A percentile compares a stretch with the other conserved stretches of the same genome.
phyloP scores from a whole-genome alignment of 2,329 filamentous ascomycete species.

The Torrubiella hemipterigena region DNA sequence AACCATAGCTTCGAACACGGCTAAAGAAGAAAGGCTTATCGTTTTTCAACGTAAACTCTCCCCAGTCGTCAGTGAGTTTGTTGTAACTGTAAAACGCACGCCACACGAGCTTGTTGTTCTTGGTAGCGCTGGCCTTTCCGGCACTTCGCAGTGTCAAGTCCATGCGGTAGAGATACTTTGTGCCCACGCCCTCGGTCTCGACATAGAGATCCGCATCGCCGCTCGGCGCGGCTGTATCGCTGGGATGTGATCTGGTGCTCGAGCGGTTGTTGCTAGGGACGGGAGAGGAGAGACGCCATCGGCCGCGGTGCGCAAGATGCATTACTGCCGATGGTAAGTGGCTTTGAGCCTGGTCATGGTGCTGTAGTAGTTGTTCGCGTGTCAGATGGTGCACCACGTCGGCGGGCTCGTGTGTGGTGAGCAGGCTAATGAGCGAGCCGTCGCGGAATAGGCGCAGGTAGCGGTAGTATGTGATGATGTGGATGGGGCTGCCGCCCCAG shows the following conservation, averaged over 20 bases:
- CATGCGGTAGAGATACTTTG: slow-evolving; percentile 77
- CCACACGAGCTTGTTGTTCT: slow-evolving; percentile 84
- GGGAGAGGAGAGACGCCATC: slow-evolving; percentile 32
- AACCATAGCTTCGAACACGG: slow-evolving; percentile 49
- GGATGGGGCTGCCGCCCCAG: slow-evolving; percentile 65
- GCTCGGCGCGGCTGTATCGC: slow-evolving; percentile 14
- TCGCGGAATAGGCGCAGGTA: slow-evolving; percentile 93
- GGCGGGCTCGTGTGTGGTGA: slow-evolving; percentile 70
- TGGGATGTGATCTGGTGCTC: slow-evolving; percentile 17
- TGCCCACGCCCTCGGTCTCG: slow-evolving; percentile 72
- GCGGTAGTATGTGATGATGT: slow-evolving; percentile 96
- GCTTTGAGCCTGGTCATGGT: slow-evolving; percentile 19
- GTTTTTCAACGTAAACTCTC: slow-evolving; percentile 57
- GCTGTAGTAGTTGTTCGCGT: slow-evolving; percentile 49
- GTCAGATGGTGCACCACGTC: slow-evolving; percentile 80
- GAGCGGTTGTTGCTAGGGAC: slow-evolving; percentile 10
- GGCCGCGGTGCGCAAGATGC: slow-evolving; percentile 51
- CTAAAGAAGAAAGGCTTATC: slow-evolving; percentile 58
- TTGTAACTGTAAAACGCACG: slow-evolving; percentile 89
- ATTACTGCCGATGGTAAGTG: slow-evolving; percentile 41
- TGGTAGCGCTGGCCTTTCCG: slow-evolving; percentile 40
- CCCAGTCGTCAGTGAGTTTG: slow-evolving; percentile 80
- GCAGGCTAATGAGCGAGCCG: slow-evolving; percentile 68
- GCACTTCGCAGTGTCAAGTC: slow-evolving; percentile 59
- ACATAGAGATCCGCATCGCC: slow-evolving; percentile 61